Percentiles rank a stretch among this genome's conserved stretches.
Evolutionary conservation across 2,329 filamentous ascomycete species (phyloP).

Genomic region (Hypoxylon sp.): DNA sequence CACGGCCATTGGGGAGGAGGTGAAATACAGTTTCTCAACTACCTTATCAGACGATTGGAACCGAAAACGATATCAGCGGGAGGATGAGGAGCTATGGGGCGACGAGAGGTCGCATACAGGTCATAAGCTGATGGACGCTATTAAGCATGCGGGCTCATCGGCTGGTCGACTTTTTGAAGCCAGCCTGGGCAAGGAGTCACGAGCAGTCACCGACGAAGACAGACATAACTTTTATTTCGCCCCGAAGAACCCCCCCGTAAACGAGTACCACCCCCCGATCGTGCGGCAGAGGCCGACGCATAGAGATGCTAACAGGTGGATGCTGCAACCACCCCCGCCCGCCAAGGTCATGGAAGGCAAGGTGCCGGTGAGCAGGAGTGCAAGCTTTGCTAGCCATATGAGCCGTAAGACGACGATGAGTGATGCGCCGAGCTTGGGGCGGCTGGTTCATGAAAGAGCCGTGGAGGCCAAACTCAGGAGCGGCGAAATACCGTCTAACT

Average conservation of each 20-base stretch:
- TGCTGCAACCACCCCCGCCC: conserved; percentile 90
- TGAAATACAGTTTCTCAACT: conserved; percentile 46
- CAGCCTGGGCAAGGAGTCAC: conserved; percentile 61
- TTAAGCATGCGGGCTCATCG: conserved; percentile 65
- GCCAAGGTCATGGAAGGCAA: conserved; percentile 93
- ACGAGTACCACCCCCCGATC: conserved; percentile 85
- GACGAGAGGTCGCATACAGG: conserved; percentile 62
- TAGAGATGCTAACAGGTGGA: conserved; percentile 81
- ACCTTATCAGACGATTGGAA: conserved; percentile 73
- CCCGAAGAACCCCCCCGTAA: conserved; percentile 74
- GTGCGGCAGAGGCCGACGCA: conserved; percentile 77
- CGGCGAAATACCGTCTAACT: conserved; percentile 48
- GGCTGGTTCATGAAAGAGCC: conserved; percentile 56
- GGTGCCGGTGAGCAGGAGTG: conserved; percentile 70
- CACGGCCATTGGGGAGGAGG: conserved; percentile 58
- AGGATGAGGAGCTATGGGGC: conserved; percentile 89
- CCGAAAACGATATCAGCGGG: conserved; percentile 79
- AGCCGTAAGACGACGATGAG: conserved; percentile 54
- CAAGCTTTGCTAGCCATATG: conserved; percentile 62
- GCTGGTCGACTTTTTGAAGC: conserved; percentile 63
- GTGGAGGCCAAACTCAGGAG: conserved; percentile 56
- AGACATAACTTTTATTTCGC: conserved; percentile 67
- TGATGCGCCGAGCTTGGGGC: conserved; percentile 54
- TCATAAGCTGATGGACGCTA: conserved; percentile 64
- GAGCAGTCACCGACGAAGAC: conserved; percentile 58